Percentiles rank a stretch among this genome's conserved stretches.
phyloP scores from a whole-genome alignment of 2,329 filamentous ascomycete genomes.

The Botrytis squamosa region DNA sequence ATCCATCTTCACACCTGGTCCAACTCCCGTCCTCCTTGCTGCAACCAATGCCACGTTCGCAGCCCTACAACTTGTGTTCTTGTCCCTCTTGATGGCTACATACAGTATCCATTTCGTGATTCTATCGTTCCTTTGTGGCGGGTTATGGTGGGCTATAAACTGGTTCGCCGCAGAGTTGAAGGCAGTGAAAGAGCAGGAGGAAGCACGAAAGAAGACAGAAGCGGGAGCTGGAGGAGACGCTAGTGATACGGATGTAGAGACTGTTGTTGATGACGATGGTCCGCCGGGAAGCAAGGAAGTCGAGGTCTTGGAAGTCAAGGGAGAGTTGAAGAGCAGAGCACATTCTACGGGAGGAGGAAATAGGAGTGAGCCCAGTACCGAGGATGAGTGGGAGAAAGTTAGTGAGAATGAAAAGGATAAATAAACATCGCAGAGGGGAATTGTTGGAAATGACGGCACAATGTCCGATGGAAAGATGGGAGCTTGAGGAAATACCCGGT shows the following conservation, averaged over 20 bases:
- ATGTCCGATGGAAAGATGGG: background rate
- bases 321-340: constrained; percentile 36
- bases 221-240: constrained; percentile 35
- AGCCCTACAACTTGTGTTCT: constrained; percentile 75
- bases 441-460: background rate
- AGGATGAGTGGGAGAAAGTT: constrained; percentile 98
- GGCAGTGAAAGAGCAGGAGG: constrained; percentile 43
- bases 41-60: constrained; percentile 91
- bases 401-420: constrained; percentile 68
- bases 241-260: constrained; percentile 50
- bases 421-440: constrained; percentile 30
- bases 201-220: constrained; percentile 34
- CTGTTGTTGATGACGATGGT: constrained; percentile 46
- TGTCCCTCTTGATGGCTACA: constrained; percentile 74
- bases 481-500: constrained; percentile 11
- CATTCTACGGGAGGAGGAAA: constrained; percentile 42
- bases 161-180: constrained; percentile 80
- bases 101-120: constrained; percentile 86
- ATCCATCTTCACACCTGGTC: constrained; percentile 89
- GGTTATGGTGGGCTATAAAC: constrained; percentile 92
- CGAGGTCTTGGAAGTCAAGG: constrained; percentile 32
- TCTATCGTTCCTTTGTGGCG: constrained; percentile 74
- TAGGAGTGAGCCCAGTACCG: constrained; percentile 69
- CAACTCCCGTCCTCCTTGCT: constrained; percentile 81
- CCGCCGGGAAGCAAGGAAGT: constrained; percentile 35